phyloP scores from a whole-genome alignment of 2,329 filamentous ascomycete genomes.

The Emergomyces orientalis region DNA sequence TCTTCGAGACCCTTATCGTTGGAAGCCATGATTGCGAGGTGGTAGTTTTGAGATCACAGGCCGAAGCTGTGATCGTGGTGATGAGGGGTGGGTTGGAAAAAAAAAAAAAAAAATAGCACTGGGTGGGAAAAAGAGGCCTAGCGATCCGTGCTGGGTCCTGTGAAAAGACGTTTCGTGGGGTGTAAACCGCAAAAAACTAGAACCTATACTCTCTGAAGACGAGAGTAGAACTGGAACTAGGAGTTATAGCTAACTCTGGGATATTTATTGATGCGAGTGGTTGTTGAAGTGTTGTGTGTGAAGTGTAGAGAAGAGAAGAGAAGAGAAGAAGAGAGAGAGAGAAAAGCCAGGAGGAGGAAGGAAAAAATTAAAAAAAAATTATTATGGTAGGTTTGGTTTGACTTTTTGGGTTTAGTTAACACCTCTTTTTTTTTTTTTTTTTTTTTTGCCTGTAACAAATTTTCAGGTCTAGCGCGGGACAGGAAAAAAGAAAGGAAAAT shows the following conservation, averaged over 20 bases:
- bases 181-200: conserved; percentile 22
- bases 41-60: conserved; percentile 54
- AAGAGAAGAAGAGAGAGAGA: conserved; percentile 16
- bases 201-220: conserved; percentile 27
- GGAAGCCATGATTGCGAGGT: conserved; percentile 87
- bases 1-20: conserved; percentile 97
- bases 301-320: conserved; percentile 16
- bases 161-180: conserved; percentile 10
- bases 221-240: conserved; percentile 28
- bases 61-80: conserved; percentile 59
- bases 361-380: not conserved
- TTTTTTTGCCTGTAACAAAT: conserved; percentile 17
- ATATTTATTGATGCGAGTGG: conserved; percentile 8
- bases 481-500: conserved; percentile 14
- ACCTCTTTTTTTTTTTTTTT: not conserved
- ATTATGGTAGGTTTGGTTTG: not conserved
- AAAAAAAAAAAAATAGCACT: conserved; percentile 12
- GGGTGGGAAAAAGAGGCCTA: conserved; percentile 30
- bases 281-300: conserved; percentile 18
- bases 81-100: conserved; percentile 11
- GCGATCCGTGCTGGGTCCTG: conserved; percentile 25
- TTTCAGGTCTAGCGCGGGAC: conserved; percentile 22
- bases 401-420: not conserved
- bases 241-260: conserved; percentile 8
- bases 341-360: conserved; percentile 21